Base-by-base conservation (phyloP, 129 eudicot genomes). In the Flaveria trinervia region DNA sequence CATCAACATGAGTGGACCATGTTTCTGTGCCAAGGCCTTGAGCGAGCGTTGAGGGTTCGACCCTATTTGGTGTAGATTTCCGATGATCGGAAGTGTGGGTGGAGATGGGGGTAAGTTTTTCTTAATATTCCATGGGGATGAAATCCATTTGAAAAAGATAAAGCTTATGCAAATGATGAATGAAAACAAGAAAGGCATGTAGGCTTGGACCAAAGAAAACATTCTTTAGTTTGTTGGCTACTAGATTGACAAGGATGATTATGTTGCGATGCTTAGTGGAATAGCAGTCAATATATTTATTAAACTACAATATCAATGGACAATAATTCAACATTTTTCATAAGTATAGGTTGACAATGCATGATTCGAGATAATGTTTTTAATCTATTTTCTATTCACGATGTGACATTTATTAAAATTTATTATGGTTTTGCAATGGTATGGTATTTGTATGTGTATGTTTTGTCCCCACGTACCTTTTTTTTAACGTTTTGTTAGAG, bases 1-100 rank as follows among this genome's bases (percentile, higher is more conserved):
- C 61, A 82, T 80, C 41, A 76, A 71, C 81, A 87, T 84, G 64
- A 82, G 22, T 2, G 85, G 88, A 13, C 91, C 88, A 55, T 86
- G 80, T 78, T 75, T 73, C 41, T 48, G 65, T n/a, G 86, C 62
- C 59, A 84, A 65, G 59, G 84, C 64, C 1, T 8, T 60, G 68
- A 84, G 86, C 1, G 83, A 79, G 59, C 85, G 83, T 39, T 80
- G 87, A 4, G 86, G 83, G 46, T 12, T 33, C 16, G 56, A 56
- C 14, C 92, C 92, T 5, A 88, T 60, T 33, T 80, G 83, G 62
- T 82, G 89, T 9, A 88, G 86, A 78, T 88, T 74, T 54, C 91
- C 88, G 14, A 87, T 72, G 20, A 87, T 70, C 22, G 91, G 91
- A 44, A 87, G 86, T 68, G 74, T 87, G 79, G 36, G 62, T 0